Evolutionary conservation across 345 rosid species (phyloP).

Genomic region (Brassica rapa): DNA sequence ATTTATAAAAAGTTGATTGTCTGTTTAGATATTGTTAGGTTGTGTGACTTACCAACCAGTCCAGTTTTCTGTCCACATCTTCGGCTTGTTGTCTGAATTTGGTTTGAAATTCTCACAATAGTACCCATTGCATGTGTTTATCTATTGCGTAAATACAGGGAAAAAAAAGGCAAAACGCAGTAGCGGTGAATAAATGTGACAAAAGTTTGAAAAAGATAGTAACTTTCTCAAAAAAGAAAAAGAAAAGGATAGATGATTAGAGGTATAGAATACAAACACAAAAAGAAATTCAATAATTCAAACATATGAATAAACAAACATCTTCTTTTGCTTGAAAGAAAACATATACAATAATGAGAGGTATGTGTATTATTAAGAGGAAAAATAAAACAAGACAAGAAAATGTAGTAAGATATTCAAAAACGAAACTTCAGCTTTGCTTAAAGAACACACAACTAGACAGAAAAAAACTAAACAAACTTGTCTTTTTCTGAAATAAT

Average conservation of each 20-base stretch:
- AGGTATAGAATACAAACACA: background rate
- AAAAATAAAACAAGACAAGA: conserved; percentile 14
- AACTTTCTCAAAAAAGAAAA: background rate
- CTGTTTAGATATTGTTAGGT: background rate
- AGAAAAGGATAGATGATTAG: background rate
- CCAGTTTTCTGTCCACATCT: conserved; percentile 97
- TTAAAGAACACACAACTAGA: background rate
- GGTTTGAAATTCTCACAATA: conserved; percentile 81
- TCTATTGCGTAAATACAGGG: conserved; percentile 38
- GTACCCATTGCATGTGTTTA: conserved; percentile 87
- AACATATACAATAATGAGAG: background rate
- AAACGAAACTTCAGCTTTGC: conserved; percentile 5
- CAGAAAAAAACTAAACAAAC: background rate
- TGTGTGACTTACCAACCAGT: conserved; percentile 75
- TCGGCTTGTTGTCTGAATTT: conserved; percentile 64
- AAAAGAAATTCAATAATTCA: background rate
- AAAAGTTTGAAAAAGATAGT: background rate
- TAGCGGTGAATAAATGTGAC: background rate
- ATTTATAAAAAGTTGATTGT: background rate
- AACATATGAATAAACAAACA: background rate
- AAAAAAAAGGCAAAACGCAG: background rate
- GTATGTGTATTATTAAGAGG: conserved; percentile 12
- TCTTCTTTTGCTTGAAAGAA: background rate
- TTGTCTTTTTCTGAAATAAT: background rate
- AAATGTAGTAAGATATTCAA: background rate